Evolutionary conservation across 1,139 yeast species (phyloP).

Genomic region (Pneumocystis carinii): DNA sequence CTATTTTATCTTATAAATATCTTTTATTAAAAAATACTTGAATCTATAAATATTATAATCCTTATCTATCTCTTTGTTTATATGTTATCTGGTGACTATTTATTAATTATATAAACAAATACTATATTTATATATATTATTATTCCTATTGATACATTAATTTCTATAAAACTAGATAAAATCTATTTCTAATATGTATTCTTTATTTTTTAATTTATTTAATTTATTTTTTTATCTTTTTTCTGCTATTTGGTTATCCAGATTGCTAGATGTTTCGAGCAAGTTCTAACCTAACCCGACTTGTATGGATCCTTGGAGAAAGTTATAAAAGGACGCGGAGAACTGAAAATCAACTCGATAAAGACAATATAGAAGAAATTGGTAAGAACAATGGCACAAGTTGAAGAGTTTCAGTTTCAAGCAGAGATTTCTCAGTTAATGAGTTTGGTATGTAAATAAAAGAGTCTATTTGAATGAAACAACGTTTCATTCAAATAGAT

Average conservation of each 20-base stretch:
- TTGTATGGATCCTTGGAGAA: not conserved
- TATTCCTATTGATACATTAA: too few species aligned
- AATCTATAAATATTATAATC: too few species aligned
- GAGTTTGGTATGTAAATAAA: slow-evolving; percentile 40
- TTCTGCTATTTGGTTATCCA: too few species aligned
- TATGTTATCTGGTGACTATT: too few species aligned
- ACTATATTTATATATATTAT: too few species aligned
- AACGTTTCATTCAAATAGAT: not conserved
- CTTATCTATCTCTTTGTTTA: too few species aligned
- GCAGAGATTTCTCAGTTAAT: slow-evolving; percentile 99
- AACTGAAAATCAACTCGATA: not conserved
- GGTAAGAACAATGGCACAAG: slow-evolving; percentile 14
- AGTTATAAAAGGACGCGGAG: not conserved
- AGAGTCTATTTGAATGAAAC: not conserved
- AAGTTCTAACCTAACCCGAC: not conserved
- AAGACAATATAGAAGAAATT: not conserved
- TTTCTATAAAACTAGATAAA: too few species aligned
- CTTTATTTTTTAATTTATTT: not conserved
- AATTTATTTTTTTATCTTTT: not conserved
- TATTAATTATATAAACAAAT: too few species aligned
- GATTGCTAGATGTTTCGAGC: not conserved
- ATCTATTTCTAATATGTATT: not conserved
- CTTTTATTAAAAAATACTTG: too few species aligned
- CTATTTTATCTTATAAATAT: too few species aligned
- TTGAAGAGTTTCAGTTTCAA: slow-evolving; percentile 53